Conservation (phyloP, 1,284 basidiomycete species). For the Boletus nobilissimus region DNA sequence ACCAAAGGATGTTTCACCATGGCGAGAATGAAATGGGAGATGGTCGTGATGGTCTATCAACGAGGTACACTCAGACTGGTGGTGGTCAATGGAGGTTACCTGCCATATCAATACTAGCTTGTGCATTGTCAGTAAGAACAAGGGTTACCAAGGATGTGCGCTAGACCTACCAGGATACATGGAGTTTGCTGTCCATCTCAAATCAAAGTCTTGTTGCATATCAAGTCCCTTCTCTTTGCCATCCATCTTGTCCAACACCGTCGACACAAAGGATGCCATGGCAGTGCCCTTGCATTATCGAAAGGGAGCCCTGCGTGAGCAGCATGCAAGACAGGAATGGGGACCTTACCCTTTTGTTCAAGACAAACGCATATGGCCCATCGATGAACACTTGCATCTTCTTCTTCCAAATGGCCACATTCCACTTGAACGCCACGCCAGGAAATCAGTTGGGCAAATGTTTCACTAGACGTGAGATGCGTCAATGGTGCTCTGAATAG, state of each 20-base stretch:
- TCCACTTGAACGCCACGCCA: conserved; percentile 59
- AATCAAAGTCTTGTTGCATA: conserved; percentile 63
- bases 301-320: not conserved
- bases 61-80: not conserved
- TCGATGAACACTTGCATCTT: conserved; percentile 76
- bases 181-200: conserved; percentile 79
- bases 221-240: conserved; percentile 41
- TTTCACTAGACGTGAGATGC: conserved; percentile 41
- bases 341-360: conserved; percentile 60
- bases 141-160: not conserved
- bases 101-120: conserved; percentile 69
- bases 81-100: conserved; percentile 29
- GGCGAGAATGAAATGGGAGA: conserved; percentile 66
- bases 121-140: not conserved
- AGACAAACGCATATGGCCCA: conserved; percentile 67
- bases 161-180: conserved; percentile 63
- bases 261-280: conserved; percentile 70
- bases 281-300: conserved; percentile 63
- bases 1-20: conserved; percentile 64
- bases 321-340: not conserved
- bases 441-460: conserved; percentile 59
- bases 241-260: conserved; percentile 56
- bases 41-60: conserved; percentile 56
- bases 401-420: conserved; percentile 70
- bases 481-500: conserved; percentile 13